Base-by-base conservation (phyloP, 192 early-diverging fungal genomes). In the Chytriomyces sp. region DNA sequence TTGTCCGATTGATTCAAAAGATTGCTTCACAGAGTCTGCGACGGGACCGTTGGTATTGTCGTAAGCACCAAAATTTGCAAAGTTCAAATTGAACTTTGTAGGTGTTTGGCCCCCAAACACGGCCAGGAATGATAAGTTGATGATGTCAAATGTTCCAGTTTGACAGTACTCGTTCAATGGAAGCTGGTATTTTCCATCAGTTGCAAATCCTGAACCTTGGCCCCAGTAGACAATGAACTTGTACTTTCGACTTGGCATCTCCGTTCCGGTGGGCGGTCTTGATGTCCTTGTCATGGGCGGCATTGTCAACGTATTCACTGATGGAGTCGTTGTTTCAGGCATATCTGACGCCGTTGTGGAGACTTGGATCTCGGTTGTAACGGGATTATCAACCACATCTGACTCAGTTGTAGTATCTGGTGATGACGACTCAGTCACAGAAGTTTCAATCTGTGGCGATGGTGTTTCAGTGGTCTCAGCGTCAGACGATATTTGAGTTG, bases 171-270 rank as follows among this genome's bases (percentile, higher is more conserved):
- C 23, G 45, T 45, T 18, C 20, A 73, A 44, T 24, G 16, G 18
- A 11, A 45, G 23, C 61, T 73, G 72, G 50, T 44, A 61, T 20
- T 73, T 18, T 18, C 72, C 72, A 45, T 60, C 63, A 18, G 53
- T 47, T 20, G 28, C 61, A 10, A 63, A 61, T 20, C 23, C 72
- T 8, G 28, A 18, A n/a, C 63, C 45, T 62, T 73, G 72, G 20
- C 72, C 72, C 72, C 72, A 73, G 45, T 73, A 73, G 7, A 43
- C 45, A 61, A 73, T 47, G 45, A 73, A 59, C 18, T 73, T 73
- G 53, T 73, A 62, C 35, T 63, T 73, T 28, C 46, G 26, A 44
- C 46, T 44, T 11, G 13, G 35, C 0, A 47, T 67, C 46, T 8
- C 11, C 18, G 28, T 18, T 43, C 66, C 66, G 23, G 28, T 45